phyloP scores from a whole-genome alignment of 148 eudicot species.

The Rhododendron molle region DNA sequence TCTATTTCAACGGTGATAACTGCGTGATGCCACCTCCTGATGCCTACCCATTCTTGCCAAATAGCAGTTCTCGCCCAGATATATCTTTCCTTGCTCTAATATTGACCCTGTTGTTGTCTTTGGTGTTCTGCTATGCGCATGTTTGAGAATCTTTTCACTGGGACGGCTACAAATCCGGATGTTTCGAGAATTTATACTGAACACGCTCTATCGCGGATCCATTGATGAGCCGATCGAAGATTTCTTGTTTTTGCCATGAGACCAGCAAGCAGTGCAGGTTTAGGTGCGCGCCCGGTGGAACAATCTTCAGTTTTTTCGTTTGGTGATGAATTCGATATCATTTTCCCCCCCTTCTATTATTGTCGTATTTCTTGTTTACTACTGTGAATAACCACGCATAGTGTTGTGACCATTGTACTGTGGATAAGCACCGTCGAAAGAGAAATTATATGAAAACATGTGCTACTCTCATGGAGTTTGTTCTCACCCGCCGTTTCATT shows the following conservation, averaged over 20 bases:
- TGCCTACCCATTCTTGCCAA: slow-evolving; percentile 55
- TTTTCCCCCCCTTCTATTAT: neutral
- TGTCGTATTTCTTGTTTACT: neutral
- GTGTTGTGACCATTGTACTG: slow-evolving; percentile 2
- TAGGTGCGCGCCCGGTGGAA: neutral
- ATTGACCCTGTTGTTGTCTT: slow-evolving; percentile 20
- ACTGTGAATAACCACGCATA: neutral
- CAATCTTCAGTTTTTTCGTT: neutral
- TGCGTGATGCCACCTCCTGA: slow-evolving; percentile 77
- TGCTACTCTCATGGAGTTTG: neutral
- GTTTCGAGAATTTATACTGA: neutral
- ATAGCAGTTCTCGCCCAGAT: slow-evolving; percentile 23
- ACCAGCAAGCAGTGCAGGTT: neutral
- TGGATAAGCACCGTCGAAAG: neutral
- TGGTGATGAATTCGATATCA: neutral
- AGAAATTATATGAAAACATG: neutral
- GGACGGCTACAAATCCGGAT: neutral
- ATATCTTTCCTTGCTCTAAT: slow-evolving; percentile 18
- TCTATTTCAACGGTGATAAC: slow-evolving; percentile 70
- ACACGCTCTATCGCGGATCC: neutral
- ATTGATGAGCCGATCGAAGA: neutral
- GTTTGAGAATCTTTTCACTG: slow-evolving; percentile 13
- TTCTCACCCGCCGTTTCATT: neutral
- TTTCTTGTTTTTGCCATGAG: neutral
- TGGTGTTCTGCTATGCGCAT: slow-evolving; percentile 20